Conservation (phyloP, 805 yeast species). For the Suhomyces xylopsoci region DNA sequence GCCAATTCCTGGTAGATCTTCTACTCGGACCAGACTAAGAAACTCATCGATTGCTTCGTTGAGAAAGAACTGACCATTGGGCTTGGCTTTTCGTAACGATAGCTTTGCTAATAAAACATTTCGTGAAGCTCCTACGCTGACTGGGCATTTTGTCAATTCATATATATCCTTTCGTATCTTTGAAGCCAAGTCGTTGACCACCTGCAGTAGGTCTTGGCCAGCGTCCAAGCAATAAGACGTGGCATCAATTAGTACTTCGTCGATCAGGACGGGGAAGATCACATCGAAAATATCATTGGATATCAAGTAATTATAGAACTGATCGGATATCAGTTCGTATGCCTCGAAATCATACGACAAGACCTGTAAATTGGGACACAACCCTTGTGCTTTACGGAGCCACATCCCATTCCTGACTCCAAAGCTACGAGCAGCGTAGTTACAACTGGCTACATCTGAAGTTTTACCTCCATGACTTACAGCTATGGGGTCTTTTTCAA, state of each 20-base stretch:
- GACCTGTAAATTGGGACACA: constrained; percentile 65
- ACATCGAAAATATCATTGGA: constrained; percentile 41
- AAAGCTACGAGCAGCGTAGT: constrained; percentile 74
- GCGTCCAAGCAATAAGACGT: constrained; percentile 24
- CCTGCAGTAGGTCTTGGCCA: constrained; percentile 6
- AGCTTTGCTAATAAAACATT: constrained; percentile 78
- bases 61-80: constrained; percentile 57
- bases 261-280: constrained; percentile 82
- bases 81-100: constrained; percentile 73
- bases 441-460: constrained; percentile 89
- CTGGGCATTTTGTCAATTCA: constrained; percentile 54
- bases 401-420: constrained; percentile 93
- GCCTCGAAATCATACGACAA: constrained; percentile 72
- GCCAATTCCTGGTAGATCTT: constrained; percentile 65
- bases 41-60: constrained; percentile 25
- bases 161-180: constrained; percentile 42
- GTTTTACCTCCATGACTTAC: constrained; percentile 59
- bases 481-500: constrained; percentile 51
- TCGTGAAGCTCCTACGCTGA: constrained; percentile 75
- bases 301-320: constrained; percentile 60
- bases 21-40: constrained; percentile 32
- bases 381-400: constrained; percentile 59
- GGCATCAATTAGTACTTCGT: constrained; percentile 82
- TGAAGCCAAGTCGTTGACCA: constrained; percentile 22
- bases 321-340: constrained; percentile 63